These are phyloP conservation scores for Trichothecium roseum DNA, from an alignment of 2,329 filamentous ascomycete species.

Conservation along the genomic window DNA sequence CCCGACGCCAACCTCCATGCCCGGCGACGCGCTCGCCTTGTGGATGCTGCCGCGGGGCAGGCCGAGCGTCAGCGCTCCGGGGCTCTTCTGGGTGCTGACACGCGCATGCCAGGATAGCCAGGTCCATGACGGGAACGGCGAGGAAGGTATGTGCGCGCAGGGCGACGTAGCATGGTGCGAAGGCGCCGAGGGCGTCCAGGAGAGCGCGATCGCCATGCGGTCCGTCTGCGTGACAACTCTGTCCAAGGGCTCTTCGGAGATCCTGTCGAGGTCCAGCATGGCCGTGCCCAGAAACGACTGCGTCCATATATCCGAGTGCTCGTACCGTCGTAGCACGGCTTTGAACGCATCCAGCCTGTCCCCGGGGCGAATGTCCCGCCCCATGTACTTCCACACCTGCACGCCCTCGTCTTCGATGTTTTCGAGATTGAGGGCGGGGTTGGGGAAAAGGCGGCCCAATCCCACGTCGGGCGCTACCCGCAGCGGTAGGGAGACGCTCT, in stretches of 20 bases:
- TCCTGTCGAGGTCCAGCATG: conserved; percentile 21
- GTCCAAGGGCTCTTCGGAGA: conserved; percentile 11
- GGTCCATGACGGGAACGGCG: conserved; percentile 24
- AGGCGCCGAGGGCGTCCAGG: conserved; percentile 16
- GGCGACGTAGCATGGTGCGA: conserved; percentile 2
- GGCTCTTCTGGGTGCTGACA: conserved; percentile 9
- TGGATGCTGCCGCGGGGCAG: conserved; percentile 12
- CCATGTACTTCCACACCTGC: conserved; percentile 20
- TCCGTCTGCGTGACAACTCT: conserved; percentile 19
- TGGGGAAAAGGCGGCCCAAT: conserved; percentile 20
- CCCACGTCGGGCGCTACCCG: conserved; percentile 18
- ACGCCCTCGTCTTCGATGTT: conserved; percentile 13
- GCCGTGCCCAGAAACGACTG: conserved; percentile 22
- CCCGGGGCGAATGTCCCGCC: conserved; percentile 14
- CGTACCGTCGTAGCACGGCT: conserved; percentile 18
- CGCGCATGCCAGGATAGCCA: conserved; percentile 24
- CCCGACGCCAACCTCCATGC: conserved; percentile 22
- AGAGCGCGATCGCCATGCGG: conserved; percentile 21
- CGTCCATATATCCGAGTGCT: conserved; percentile 14
- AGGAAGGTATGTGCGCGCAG: conserved; percentile 7
- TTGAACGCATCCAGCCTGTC: conserved; percentile 24
- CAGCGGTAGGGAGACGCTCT: conserved; percentile 22
- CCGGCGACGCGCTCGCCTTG: conserved; percentile 16
- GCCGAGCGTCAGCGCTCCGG: conserved; percentile 17
- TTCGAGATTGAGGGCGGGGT: conserved; percentile 6